Evolutionary conservation across 2,329 filamentous ascomycete genomes (phyloP).

Genomic region (Penicillium frequentans): DNA sequence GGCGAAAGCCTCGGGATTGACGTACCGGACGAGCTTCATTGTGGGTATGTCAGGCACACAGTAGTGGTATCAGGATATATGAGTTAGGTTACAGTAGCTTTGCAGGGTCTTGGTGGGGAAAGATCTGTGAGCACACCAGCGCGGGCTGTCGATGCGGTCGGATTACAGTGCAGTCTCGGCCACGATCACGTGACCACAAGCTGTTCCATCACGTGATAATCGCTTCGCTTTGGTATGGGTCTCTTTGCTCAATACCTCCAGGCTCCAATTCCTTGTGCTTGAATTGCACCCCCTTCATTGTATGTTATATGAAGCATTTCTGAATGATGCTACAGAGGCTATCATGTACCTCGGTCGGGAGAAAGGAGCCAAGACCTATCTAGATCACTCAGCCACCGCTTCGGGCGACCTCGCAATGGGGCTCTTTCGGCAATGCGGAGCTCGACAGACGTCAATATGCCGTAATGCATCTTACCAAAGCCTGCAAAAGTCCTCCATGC

Average conservation of each 20-base stretch:
- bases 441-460: not conserved
- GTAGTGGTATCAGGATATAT: not conserved
- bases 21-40: slow-evolving; percentile 98
- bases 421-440: not conserved
- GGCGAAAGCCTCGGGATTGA: slow-evolving; percentile 4
- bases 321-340: not conserved
- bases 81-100: not conserved
- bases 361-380: not conserved
- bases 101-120: slow-evolving; percentile 11
- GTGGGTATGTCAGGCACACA: slow-evolving; percentile 40
- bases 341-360: not conserved
- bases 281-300: not conserved
- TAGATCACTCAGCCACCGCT: not conserved
- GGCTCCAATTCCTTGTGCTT: not conserved
- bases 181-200: slow-evolving; percentile 8
- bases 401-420: not conserved
- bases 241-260: not conserved
- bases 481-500: not conserved
- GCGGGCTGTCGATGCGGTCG: slow-evolving; percentile 20
- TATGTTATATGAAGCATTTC: too few species aligned
- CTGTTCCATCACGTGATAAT: not conserved
- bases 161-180: slow-evolving; percentile 22
- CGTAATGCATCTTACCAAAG: not conserved
- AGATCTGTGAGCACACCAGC: slow-evolving; percentile 3
- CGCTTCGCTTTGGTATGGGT: not conserved